Conservation (phyloP, 2,329 filamentous ascomycete genomes). For the Diaporthe batatas region DNA sequence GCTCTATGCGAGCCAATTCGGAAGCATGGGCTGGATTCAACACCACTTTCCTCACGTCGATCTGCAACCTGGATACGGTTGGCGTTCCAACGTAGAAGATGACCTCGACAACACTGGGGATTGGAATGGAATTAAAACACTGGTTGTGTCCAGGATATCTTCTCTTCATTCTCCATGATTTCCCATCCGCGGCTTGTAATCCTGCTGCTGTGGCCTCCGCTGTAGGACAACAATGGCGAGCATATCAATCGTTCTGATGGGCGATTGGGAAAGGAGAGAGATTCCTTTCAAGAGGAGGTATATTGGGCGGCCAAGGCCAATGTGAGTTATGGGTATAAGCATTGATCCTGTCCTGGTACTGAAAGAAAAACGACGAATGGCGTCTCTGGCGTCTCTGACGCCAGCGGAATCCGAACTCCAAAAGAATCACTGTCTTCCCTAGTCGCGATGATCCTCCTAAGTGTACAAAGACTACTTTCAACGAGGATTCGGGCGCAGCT, state of each 20-base stretch:
- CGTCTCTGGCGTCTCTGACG: conserved; percentile 37
- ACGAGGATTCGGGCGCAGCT: background rate
- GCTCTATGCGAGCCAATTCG: background rate
- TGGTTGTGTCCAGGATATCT: background rate
- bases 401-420: conserved; percentile 7
- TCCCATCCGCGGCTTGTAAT: too few relatives aligned
- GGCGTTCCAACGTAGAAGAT: too few relatives aligned
- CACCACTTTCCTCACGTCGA: background rate
- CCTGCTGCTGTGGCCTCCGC: background rate
- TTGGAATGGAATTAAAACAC: background rate
- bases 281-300: background rate
- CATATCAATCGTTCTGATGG: background rate
- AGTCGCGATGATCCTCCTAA: conserved; percentile 28
- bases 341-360: conserved; percentile 37
- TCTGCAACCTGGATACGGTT: background rate
- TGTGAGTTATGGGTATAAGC: conserved; percentile 35
- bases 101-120: background rate
- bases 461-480: conserved; percentile 27
- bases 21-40: too few relatives aligned
- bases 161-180: background rate
- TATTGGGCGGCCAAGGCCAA: background rate
- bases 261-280: background rate
- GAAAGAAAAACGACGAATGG: conserved; percentile 19
- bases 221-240: background rate
- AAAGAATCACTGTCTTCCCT: conserved; percentile 5